These are phyloP conservation scores for Chrysoporthe austroafricana DNA, from an alignment of 2,329 filamentous ascomycete species.

Conservation along the genomic window DNA sequence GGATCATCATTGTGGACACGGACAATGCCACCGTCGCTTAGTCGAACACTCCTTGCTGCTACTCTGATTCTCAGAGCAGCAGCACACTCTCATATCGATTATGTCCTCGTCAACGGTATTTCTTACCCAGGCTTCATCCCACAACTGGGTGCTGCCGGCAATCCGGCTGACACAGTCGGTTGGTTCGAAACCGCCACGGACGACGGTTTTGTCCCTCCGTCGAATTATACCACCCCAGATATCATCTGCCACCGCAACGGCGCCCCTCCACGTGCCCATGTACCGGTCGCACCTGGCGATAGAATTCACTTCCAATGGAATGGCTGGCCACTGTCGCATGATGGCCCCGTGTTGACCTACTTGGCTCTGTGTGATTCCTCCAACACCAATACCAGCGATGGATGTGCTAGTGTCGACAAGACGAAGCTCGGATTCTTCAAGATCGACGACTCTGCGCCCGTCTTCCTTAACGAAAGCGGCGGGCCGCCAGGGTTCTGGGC, in stretches of 20 bases:
- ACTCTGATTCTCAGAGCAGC: neutral
- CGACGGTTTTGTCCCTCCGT: conserved; percentile 55
- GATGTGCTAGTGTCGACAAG: conserved; percentile 46
- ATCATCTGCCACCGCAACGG: conserved; percentile 67
- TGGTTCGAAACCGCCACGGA: conserved; percentile 57
- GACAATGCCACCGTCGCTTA: neutral
- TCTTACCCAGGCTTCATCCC: conserved; percentile 49
- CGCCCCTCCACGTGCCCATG: conserved; percentile 52
- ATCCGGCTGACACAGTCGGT: conserved; percentile 45
- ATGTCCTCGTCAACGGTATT: conserved; percentile 48
- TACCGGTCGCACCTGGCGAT: conserved; percentile 60
- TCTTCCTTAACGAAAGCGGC: conserved; percentile 33
- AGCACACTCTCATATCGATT: conserved; percentile 39
- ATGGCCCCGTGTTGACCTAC: conserved; percentile 47
- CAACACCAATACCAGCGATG: conserved; percentile 34
- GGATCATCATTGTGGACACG: neutral
- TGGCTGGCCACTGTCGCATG: conserved; percentile 59
- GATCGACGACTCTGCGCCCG: conserved; percentile 43
- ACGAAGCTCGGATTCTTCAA: conserved; percentile 47
- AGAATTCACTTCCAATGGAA: conserved; percentile 64
- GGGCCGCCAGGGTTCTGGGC: conserved; percentile 42
- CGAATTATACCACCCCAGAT: conserved; percentile 50
- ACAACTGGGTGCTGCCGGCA: conserved; percentile 25
- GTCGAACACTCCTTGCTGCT: neutral
- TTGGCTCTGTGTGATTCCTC: conserved; percentile 40